phyloP scores from a whole-genome alignment of 495 filamentous ascomycete species.

The Penicillium manginii region DNA sequence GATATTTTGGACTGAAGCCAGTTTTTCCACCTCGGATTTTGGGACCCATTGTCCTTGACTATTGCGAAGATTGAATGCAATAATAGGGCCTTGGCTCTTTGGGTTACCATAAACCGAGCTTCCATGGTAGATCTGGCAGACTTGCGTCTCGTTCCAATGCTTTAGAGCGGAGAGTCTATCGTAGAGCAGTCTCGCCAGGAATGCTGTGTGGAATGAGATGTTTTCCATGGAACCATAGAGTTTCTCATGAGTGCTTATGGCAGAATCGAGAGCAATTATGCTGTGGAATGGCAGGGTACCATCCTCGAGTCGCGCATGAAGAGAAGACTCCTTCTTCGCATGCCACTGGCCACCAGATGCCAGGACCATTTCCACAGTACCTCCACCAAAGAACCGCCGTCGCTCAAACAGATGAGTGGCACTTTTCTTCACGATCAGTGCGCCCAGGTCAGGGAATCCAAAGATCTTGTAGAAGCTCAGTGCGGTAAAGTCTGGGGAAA shows the following conservation, averaged over 20 bases:
- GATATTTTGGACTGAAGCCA: constrained; percentile 76
- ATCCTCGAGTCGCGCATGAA: constrained; percentile 85
- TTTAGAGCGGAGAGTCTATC: constrained; percentile 58
- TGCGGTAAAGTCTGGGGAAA: constrained; percentile 83
- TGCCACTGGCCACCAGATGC: constrained; percentile 59
- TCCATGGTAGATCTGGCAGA: constrained; percentile 69
- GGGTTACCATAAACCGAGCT: constrained; percentile 43
- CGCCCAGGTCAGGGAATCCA: constrained; percentile 91
- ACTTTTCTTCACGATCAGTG: constrained; percentile 77
- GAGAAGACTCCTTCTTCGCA: constrained; percentile 67
- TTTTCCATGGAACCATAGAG: constrained; percentile 72
- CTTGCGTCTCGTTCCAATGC: constrained; percentile 68
- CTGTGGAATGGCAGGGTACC: constrained; percentile 88
- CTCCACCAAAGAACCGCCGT: constrained; percentile 89
- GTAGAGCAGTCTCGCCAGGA: constrained; percentile 62
- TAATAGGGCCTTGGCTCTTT: constrained; percentile 69
- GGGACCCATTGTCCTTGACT: constrained; percentile 72
- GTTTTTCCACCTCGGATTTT: constrained; percentile 80
- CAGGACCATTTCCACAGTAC: constrained; percentile 83
- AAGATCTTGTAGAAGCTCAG: constrained; percentile 97
- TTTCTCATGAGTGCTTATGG: constrained; percentile 67
- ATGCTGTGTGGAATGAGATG: constrained; percentile 75
- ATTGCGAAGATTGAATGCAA: constrained; percentile 82
- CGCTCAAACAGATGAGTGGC: constrained; percentile 63
- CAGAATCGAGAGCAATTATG: constrained; percentile 78